phyloP scores from a whole-genome alignment of 768 basidiomycete species.

The Leucocoprinus leucothites region DNA sequence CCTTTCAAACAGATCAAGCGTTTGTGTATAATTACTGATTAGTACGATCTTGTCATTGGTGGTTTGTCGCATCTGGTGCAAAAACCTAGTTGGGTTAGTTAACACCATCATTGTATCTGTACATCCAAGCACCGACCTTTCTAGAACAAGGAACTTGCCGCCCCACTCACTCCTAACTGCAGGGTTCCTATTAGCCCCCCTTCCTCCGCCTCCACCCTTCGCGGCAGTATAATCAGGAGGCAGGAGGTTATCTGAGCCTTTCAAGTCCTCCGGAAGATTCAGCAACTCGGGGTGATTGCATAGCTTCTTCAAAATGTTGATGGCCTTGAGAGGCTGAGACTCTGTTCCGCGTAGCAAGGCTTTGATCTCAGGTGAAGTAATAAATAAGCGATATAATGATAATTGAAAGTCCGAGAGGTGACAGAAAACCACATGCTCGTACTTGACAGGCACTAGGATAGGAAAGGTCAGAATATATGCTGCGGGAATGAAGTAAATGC shows the following conservation, averaged over 20 bases:
- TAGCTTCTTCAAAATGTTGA: constrained; percentile 91
- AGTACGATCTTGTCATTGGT: constrained; percentile 95
- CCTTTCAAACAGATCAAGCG: constrained; percentile 90
- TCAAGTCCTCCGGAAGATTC: constrained; percentile 79
- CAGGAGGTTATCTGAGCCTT: constrained; percentile 76
- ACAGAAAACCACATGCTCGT: constrained; percentile 97
- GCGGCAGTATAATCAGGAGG: constrained; percentile 45
- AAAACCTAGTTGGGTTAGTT: constrained; percentile 51
- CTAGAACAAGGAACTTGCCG: constrained; percentile 92
- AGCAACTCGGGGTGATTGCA: constrained; percentile 95
- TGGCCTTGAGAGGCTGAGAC: constrained; percentile 94
- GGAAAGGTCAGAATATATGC: constrained; percentile 12
- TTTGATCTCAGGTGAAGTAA: constrained; percentile 90
- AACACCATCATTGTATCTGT: neutral
- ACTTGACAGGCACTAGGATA: constrained; percentile 89
- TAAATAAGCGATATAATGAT: constrained; percentile 84
- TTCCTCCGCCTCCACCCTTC: constrained; percentile 37
- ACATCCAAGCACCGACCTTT: constrained; percentile 51
- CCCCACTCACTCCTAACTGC: constrained; percentile 78
- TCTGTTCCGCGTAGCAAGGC: constrained; percentile 82
- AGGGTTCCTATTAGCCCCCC: constrained; percentile 41
- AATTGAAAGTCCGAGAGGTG: constrained; percentile 80
- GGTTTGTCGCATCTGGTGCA: constrained; percentile 75
- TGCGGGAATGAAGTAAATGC: constrained; percentile 27
- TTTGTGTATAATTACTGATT: constrained; percentile 97